Percentiles rank a stretch among this genome's conserved stretches.
phyloP scores from a whole-genome alignment of 2,329 filamentous ascomycete genomes.

The Achaetomium macrosporum region DNA sequence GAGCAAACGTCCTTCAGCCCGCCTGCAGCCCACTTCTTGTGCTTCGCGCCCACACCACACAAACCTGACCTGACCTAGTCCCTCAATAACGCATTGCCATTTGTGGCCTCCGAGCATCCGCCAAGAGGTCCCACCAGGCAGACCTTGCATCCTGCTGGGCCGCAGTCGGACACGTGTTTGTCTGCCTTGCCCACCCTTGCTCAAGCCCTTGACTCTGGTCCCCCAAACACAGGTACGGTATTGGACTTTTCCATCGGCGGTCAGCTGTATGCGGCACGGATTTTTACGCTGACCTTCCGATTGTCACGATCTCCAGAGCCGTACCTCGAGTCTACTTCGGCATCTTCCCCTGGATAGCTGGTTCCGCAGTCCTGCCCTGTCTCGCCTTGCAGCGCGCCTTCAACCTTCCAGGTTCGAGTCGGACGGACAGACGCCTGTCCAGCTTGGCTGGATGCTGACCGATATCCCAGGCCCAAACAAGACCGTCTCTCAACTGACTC shows the following conservation, averaged over 20 bases:
- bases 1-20: conserved; percentile 6
- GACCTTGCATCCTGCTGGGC: conserved; percentile 20
- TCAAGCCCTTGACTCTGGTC: conserved; percentile 9
- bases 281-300: conserved; percentile 15
- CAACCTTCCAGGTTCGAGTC: conserved; percentile 11
- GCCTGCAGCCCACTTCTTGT: conserved; percentile 4
- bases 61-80: neutral
- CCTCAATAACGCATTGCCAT: conserved; percentile 13
- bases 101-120: conserved; percentile 13
- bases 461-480: conserved; percentile 11
- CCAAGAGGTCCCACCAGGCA: conserved; percentile 20
- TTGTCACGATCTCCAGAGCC: conserved; percentile 9
- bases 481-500: conserved; percentile 8
- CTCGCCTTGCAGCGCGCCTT: conserved; percentile 22
- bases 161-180: conserved; percentile 19
- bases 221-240: conserved; percentile 11
- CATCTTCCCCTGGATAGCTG: conserved; percentile 7
- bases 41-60: conserved; percentile 3
- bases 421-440: conserved; percentile 21
- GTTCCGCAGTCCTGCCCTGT: conserved; percentile 14
- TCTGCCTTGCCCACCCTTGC: conserved; percentile 17
- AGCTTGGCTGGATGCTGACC: conserved; percentile 19
- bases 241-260: conserved; percentile 12
- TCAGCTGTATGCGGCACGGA: conserved; percentile 18
- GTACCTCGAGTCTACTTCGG: conserved; percentile 11